Base-by-base conservation (phyloP, 768 basidiomycete species). In the Amanita brunnescens region DNA sequence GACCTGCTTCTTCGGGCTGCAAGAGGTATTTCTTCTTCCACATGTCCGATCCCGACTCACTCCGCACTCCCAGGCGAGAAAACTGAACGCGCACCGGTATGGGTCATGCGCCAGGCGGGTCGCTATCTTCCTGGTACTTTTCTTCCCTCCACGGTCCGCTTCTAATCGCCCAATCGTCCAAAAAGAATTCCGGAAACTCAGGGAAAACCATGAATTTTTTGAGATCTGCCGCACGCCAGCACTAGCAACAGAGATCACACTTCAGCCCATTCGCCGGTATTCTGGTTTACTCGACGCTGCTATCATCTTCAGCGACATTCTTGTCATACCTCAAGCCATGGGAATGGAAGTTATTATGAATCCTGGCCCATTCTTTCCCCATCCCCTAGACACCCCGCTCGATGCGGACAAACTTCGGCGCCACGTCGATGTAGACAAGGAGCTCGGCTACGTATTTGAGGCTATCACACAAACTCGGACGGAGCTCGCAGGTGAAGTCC, bases 291-390 rank as follows among this genome's bases (percentile, higher is more conserved):
- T 99, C 60, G 96, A 98, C 67, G 95, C 95, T 8, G 80, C 92
- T 50, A 98, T 98, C 71, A 97, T 98, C 67, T 99, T 99, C 74
- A 89, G 84, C 59, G 96, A 98, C 65, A 99, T 98, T 69, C 85
- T 99, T 56, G 94, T 99, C 65, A 75, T 99, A 51, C 96, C 96
- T 0, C 94, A 98, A 64, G 96, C 96, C 18, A 82, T 99, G 83
- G 96, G 96, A 14, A 87, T 99, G 84, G 85, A 86, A 60, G 87
- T 92, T 0, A 72, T 86, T 61, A 98, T 99, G 95, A 88, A 87
- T 59, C 93, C 92, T 1, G 90, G 83, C 3, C 96, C 96, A 2
- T 70, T 75, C 63, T 93, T 99, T 60, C 91, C 96, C 1, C 75
- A 85, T 21, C 95, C 96, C 2, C 81, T 99, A 57, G 67, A 75